These are phyloP conservation scores for Entomortierella chlamydospora DNA, from an alignment of 192 early-diverging fungal genomes.

Conservation along the genomic window DNA sequence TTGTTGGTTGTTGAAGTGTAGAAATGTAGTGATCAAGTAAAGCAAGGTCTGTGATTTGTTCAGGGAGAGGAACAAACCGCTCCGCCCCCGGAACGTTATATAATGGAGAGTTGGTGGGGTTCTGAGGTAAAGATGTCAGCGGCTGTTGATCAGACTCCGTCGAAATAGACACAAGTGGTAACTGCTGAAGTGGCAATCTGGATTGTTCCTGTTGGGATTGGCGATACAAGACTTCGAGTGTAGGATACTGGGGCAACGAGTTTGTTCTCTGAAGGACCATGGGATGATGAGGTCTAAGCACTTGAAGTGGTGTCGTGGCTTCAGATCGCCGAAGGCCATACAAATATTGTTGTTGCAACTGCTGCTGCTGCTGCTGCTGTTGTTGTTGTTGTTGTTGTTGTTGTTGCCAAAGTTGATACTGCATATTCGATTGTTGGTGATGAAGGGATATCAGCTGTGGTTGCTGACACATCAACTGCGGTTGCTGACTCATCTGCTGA, in stretches of 20 bases:
- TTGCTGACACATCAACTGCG: background rate
- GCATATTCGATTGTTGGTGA: background rate
- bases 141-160: constrained; percentile 6
- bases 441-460: no score
- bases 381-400: constrained; percentile 11
- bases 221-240: background rate
- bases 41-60: constrained; percentile 2
- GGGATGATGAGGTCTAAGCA: constrained; percentile 26
- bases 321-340: background rate
- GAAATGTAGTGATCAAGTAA: constrained; percentile 13
- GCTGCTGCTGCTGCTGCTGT: constrained; percentile 1
- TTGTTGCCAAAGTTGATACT: background rate
- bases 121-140: constrained; percentile 3
- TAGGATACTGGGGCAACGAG: constrained; percentile 12
- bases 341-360: background rate
- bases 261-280: constrained; percentile 39
- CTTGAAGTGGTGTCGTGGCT: constrained; percentile 10
- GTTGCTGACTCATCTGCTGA: background rate
- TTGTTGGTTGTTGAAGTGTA: constrained; percentile 8
- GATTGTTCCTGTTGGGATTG: constrained; percentile 1
- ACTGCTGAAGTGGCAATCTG: background rate
- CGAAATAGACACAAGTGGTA: background rate
- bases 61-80: constrained; percentile 12
- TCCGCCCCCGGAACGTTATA: constrained; percentile 11
- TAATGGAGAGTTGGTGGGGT: background rate